Base-by-base conservation (phyloP, 306 rosid genomes). In the Fragaria vesca region DNA sequence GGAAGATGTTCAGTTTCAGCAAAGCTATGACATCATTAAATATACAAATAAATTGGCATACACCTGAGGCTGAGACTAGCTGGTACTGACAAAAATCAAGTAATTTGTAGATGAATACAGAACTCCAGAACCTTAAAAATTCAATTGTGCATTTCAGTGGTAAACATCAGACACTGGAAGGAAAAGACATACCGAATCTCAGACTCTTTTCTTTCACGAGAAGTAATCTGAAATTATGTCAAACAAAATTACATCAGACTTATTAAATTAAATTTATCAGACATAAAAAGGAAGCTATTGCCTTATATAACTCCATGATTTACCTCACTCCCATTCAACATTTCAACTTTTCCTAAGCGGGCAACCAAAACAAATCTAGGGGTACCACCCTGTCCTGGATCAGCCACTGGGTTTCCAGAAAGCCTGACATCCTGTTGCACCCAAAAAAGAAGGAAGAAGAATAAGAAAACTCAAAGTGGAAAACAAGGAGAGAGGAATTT, bases 291-390 rank as follows among this genome's bases (percentile, higher is more conserved):
- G 57, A 63, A 76, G 26, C 16, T 76, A 69, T 8, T 43, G 46
- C 11, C 46, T 8, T 43, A 71, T 60, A 77, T 66, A 47, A 80
- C 76, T 72, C 74, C 15, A 28, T 6, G 78, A 62, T 54, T 78
- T 83, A 95, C 98, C 98, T 95, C 96, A 78, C 98, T 92, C 71
- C 98, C 97, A 68, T 95, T 91, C 76, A 95, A 81, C 61, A 87
- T 81, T 85, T 85, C 87, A 82, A 95, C 79, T 78, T 92, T 91
- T 30, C 88, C 86, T 78, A 95, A 86, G 50, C 97, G 91, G 57
- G 96, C 96, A 61, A 95, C 81, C 90, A 91, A 83, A 86, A 81
- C 89, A 81, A 81, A 95, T 84, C 98, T 89, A 28, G 98, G 86
- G 78, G 90, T 63, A 32, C 98, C 96, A 42, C 90, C 98, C 76